These are phyloP conservation scores for Apiosordaria backusii DNA, from an alignment of 495 filamentous ascomycete genomes.

Conservation along the genomic window DNA sequence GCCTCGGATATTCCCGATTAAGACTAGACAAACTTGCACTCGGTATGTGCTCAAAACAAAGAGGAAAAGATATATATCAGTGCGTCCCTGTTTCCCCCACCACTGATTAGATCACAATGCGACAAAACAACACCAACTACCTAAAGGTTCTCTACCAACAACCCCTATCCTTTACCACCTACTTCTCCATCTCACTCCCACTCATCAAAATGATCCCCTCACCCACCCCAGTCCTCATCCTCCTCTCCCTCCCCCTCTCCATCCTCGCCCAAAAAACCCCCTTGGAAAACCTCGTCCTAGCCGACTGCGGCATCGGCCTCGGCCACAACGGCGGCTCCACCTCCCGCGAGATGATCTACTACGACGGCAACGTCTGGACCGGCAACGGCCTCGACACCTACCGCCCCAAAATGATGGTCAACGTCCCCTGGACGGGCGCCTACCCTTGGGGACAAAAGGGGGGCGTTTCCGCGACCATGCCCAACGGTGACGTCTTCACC, in stretches of 20 bases:
- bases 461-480: conserved; percentile 6
- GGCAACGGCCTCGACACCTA: background rate
- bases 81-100: no score
- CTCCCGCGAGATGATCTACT: conserved; percentile 14
- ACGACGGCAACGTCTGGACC: conserved; percentile 7
- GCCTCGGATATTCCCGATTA: background rate
- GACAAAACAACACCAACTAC: no score
- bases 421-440: conserved; percentile 12
- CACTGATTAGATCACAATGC: no score
- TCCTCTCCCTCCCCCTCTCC: background rate
- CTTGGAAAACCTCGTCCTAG: conserved; percentile 9
- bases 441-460: conserved; percentile 11
- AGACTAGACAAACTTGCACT: no score
- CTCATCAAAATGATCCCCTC: background rate
- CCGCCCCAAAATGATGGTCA: conserved; percentile 9
- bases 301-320: conserved; percentile 13
- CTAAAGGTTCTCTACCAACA: no score
- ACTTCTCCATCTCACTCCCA: background rate
- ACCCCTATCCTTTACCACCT: no score
- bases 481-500: conserved; percentile 6
- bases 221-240: background rate
- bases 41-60: no score
- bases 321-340: conserved; percentile 10
- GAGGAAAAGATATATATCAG: no score
- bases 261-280: conserved; percentile 3